Evolutionary conservation across 805 yeast species (phyloP), one percentile per base, ranked within the genome.

Genomic region (Suhomyces sp.): DNA sequence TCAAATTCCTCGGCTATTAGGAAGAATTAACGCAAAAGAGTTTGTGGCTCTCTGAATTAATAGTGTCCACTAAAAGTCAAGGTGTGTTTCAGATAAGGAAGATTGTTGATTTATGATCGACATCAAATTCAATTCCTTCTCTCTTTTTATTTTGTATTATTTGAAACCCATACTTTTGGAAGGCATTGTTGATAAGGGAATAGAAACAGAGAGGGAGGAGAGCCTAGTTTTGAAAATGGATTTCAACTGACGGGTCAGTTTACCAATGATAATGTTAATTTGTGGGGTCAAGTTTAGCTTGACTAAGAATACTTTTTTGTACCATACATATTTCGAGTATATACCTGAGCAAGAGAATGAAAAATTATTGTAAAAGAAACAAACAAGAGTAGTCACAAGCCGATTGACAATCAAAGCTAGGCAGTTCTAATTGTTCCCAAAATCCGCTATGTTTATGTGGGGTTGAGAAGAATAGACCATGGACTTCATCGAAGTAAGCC

Each of bases 11-110:
- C 13, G 41, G 17, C 41, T 37, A 37, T 6, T 19, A 37, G 41
- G n/a, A 22, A 20, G 19, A 35, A 25, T 6, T 31, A 24, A 48
- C 7, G 22, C 9, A 20, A 31, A 48, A 43, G 47, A 48, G 51
- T 48, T 48, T 8, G 33, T 33, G 51, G 51, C 58, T 19, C 58
- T 58, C 44, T 44, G 17, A 17, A 29, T 47, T 47, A 27, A 47
- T 47, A 39, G 46, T 41, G 44, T 47, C 35, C 19, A 24, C 13
- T 39, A 35, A 29, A 41, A 40, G 35, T 24, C 17, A 17, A 45
- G 41, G 37, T 25, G 33, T 17, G 52, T 49, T 41, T 45, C 49
- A 44, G 39, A 49, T 37, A 15, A 33, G 40, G 21, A 47, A 19
- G 49, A 49, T 48, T 48, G 51, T 43, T 37, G 51, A 39, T 46